These are phyloP conservation scores for Colletotrichum sp. DNA, from an alignment of 2,329 filamentous ascomycete genomes.

Conservation along the genomic window DNA sequence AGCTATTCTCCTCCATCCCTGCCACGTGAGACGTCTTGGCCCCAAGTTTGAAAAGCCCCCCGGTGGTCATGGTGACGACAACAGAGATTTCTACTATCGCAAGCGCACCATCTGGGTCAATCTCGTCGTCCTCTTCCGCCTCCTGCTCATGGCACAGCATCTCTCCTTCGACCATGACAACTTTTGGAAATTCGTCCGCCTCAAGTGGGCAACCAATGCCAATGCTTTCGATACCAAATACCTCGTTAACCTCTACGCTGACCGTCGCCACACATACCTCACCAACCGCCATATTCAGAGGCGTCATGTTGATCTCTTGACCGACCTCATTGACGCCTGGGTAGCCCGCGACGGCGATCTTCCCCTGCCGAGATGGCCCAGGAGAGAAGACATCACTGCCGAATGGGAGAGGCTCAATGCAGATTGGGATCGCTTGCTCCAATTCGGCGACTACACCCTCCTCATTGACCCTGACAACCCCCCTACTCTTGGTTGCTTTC, in stretches of 20 bases:
- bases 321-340: constrained; percentile 13
- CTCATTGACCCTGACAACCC: background rate
- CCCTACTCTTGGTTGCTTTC: background rate
- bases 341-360: background rate
- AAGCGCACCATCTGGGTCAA: background rate
- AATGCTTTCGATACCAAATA: background rate
- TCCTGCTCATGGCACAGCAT: background rate
- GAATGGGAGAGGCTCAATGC: background rate
- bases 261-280: background rate
- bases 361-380: background rate
- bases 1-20: background rate
- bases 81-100: background rate
- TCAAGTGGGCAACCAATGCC: background rate
- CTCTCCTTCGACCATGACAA: background rate
- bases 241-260: background rate
- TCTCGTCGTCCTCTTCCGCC: constrained; percentile 10
- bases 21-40: background rate
- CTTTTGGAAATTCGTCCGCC: background rate
- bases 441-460: background rate
- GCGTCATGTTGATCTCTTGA: background rate
- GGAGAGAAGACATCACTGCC: background rate
- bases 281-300: background rate
- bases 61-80: background rate
- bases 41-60: background rate
- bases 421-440: background rate